phyloP scores from a whole-genome alignment of 106 monocot species.

The Dioscorea dumetorum region DNA sequence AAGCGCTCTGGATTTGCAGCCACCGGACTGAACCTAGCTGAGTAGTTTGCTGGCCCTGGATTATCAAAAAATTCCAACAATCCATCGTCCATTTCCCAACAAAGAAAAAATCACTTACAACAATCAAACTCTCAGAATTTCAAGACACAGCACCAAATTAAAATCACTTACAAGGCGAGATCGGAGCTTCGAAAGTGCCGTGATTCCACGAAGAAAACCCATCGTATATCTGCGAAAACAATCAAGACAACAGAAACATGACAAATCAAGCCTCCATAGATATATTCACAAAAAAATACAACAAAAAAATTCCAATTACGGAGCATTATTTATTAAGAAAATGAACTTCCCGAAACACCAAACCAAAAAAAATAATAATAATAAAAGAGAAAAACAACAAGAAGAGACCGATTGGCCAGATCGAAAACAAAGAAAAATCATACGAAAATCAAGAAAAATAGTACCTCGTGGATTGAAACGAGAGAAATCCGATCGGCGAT shows the following conservation, averaged over 20 bases:
- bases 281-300: too few species aligned
- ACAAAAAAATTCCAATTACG: too few species aligned
- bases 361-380: too few species aligned
- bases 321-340: too few species aligned
- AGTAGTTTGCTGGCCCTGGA: slow-evolving; percentile 48
- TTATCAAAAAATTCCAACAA: background rate
- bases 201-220: slow-evolving; percentile 45
- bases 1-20: slow-evolving; percentile 67
- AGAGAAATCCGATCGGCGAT: too few species aligned
- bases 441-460: too few species aligned
- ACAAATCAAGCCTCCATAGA: too few species aligned
- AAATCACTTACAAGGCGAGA: slow-evolving; percentile 58
- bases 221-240: slow-evolving; percentile 9
- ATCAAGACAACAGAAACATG: too few species aligned
- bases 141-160: background rate
- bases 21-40: slow-evolving; percentile 55
- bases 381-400: background rate
- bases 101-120: background rate
- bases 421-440: too few species aligned
- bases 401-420: too few species aligned
- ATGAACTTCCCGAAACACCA: too few species aligned
- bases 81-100: background rate
- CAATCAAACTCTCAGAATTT: background rate
- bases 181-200: slow-evolving; percentile 58
- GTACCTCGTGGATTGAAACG: too few species aligned